phyloP scores from a whole-genome alignment of 495 filamentous ascomycete genomes.

The Aspergillus sclerotioniger region DNA sequence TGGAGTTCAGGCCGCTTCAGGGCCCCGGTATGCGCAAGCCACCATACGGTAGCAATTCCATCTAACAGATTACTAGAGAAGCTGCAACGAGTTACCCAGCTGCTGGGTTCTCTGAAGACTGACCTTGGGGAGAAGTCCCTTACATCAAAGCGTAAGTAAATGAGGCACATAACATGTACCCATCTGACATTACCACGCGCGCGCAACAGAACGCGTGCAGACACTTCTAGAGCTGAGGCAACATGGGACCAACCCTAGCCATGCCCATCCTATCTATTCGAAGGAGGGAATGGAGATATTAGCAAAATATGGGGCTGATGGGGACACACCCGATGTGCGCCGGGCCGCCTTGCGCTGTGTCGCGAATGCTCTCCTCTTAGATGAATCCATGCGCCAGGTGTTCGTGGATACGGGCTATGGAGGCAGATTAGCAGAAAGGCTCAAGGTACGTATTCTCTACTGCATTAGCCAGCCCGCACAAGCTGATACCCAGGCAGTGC shows the following conservation, averaged over 20 bases:
- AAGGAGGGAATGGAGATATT: slow-evolving; percentile 75
- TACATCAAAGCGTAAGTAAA: slow-evolving; percentile 54
- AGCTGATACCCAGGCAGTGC: slow-evolving; percentile 35
- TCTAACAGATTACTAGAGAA: slow-evolving; percentile 52
- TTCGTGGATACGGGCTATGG: slow-evolving; percentile 80
- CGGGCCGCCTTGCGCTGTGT: slow-evolving; percentile 80
- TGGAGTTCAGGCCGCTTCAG: slow-evolving; percentile 29
- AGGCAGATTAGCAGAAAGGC: slow-evolving; percentile 63
- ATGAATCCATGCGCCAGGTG: slow-evolving; percentile 66
- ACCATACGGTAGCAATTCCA: slow-evolving; percentile 10
- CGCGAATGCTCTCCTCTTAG: slow-evolving; percentile 81
- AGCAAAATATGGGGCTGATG: slow-evolving; percentile 65
- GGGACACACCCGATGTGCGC: slow-evolving; percentile 58
- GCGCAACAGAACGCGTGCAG: slow-evolving; percentile 54
- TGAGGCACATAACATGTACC: not conserved
- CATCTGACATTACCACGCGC: slow-evolving; percentile 9
- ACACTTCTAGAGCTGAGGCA: slow-evolving; percentile 75
- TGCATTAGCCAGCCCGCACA: not conserved
- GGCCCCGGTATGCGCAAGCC: slow-evolving; percentile 30
- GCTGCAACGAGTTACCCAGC: slow-evolving; percentile 56
- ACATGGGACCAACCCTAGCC: slow-evolving; percentile 65
- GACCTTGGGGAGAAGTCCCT: slow-evolving; percentile 57
- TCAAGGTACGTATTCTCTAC: slow-evolving; percentile 50
- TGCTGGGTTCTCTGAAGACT: slow-evolving; percentile 56
- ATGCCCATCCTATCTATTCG: slow-evolving; percentile 79